Percentiles rank a stretch among this genome's conserved stretches.
phyloP scores from a whole-genome alignment of 192 early-diverging fungal species.

The Glomus cerebriforme region DNA sequence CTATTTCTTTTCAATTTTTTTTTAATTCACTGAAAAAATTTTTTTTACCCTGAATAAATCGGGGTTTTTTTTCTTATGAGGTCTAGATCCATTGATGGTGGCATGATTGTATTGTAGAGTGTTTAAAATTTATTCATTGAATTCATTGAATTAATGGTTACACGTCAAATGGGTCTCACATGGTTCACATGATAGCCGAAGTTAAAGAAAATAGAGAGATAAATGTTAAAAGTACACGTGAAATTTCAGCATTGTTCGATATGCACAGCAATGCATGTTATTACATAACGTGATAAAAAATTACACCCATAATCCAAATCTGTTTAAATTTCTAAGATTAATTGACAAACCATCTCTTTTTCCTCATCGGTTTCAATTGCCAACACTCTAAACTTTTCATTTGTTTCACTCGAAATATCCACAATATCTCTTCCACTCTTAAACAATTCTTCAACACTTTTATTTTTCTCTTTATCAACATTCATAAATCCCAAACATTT shows the following conservation, averaged over 20 bases:
- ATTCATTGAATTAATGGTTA: too few relatives aligned
- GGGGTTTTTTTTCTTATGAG: too few relatives aligned
- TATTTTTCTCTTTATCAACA: constrained; percentile 22
- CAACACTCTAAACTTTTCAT: constrained; percentile 32
- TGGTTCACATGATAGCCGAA: too few relatives aligned
- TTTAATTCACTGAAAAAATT: too few relatives aligned
- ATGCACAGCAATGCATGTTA: neutral
- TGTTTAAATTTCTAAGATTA: neutral
- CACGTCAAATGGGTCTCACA: too few relatives aligned
- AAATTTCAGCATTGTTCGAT: neutral
- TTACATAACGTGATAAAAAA: neutral
- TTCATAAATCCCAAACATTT: constrained; percentile 28
- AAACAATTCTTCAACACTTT: neutral
- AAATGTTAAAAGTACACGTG: neutral
- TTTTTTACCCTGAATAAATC: too few relatives aligned
- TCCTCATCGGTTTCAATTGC: constrained; percentile 45
- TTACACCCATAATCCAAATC: neutral
- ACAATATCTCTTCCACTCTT: constrained; percentile 24
- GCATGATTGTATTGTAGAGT: too few relatives aligned
- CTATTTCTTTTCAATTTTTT: too few relatives aligned
- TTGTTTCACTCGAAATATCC: constrained; percentile 3
- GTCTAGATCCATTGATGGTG: too few relatives aligned
- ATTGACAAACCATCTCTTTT: constrained; percentile 32
- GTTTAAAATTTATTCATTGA: too few relatives aligned
- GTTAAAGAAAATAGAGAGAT: too few relatives aligned